Evolutionary conservation across 768 basidiomycete species (phyloP).

Genomic region (Calocybe indica): DNA sequence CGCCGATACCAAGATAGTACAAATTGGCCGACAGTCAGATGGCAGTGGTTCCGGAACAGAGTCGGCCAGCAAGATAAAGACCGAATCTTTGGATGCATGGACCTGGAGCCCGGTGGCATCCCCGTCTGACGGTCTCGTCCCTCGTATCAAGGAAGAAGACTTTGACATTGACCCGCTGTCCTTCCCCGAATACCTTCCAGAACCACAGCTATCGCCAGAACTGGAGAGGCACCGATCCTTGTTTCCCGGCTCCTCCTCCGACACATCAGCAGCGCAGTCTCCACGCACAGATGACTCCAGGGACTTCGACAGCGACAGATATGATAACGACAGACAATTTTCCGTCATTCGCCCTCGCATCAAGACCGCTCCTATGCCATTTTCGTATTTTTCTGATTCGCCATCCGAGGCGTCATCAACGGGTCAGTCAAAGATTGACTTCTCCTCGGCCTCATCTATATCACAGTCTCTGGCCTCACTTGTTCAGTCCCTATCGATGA

Average conservation of each 20-base stretch:
- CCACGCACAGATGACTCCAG: slow-evolving; percentile 10
- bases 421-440: slow-evolving; percentile 14
- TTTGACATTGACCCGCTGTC: slow-evolving; percentile 33
- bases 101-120: slow-evolving; percentile 26
- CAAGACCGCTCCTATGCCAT: slow-evolving; percentile 26
- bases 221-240: no score
- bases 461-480: slow-evolving; percentile 29
- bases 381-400: slow-evolving; percentile 14
- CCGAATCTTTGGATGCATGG: slow-evolving; percentile 40
- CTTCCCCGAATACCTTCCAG: slow-evolving; percentile 10
- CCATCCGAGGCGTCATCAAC: slow-evolving; percentile 4
- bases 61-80: slow-evolving; percentile 28
- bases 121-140: slow-evolving; percentile 22
- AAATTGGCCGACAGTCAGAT: slow-evolving; percentile 33
- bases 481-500: slow-evolving; percentile 35
- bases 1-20: slow-evolving; percentile 37
- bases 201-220: slow-evolving; percentile 13
- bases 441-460: slow-evolving; percentile 12
- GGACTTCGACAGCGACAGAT: slow-evolving; percentile 6
- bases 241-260: slow-evolving; percentile 18
- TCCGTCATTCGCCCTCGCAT: slow-evolving; percentile 32
- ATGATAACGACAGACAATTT: slow-evolving; percentile 7
- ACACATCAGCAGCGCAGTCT: slow-evolving; percentile 14
- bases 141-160: slow-evolving; percentile 43
- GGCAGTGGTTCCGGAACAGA: slow-evolving; percentile 22